A percentile compares a stretch with the other conserved stretches of the same genome.
phyloP scores from a whole-genome alignment of 345 rosid genomes.

The Kandelia obovata region DNA sequence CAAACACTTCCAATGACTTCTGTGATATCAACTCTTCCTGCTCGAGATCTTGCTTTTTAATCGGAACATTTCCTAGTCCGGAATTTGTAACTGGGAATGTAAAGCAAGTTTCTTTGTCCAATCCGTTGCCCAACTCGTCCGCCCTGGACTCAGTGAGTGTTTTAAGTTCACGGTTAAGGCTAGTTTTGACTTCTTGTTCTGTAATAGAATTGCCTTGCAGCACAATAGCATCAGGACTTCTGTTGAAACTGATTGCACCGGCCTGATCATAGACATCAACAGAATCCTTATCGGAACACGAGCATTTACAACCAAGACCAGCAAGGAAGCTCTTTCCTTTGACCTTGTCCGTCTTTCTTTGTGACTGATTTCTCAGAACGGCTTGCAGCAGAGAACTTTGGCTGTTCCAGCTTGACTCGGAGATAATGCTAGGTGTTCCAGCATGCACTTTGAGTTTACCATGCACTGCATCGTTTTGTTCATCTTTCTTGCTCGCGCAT shows the following conservation, averaged over 20 bases:
- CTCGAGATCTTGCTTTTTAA: constrained; percentile 10
- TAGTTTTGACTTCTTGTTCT: constrained; percentile 5
- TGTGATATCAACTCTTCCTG: constrained; percentile 27
- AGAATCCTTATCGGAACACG: constrained; percentile 51
- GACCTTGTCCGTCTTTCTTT: constrained; percentile 26
- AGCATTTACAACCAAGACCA: constrained; percentile 54
- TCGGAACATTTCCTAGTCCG: constrained; percentile 14
- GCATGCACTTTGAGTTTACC: constrained; percentile 24
- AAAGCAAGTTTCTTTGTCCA: constrained; percentile 30
- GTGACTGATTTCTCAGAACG: constrained; percentile 8
- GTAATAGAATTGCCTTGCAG: constrained; percentile 15
- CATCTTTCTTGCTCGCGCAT: constrained; percentile 13
- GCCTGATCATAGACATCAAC: constrained; percentile 44
- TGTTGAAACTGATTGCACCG: constrained; percentile 40
- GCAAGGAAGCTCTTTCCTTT: constrained; percentile 50
- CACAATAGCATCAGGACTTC: constrained; percentile 17
- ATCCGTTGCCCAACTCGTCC: constrained; percentile 14
- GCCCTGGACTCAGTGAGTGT: not conserved
- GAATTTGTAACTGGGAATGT: constrained; percentile 30
- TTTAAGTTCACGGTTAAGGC: constrained; percentile 12
- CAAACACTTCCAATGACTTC: constrained; percentile 58
- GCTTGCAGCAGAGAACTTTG: constrained; percentile 39
- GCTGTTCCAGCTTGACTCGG: constrained; percentile 68
- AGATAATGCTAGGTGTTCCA: constrained; percentile 51
- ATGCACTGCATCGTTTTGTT: constrained; percentile 11